These are phyloP conservation scores for Backusella luteola DNA, from an alignment of 192 early-diverging fungal species.

Conservation along the genomic window DNA sequence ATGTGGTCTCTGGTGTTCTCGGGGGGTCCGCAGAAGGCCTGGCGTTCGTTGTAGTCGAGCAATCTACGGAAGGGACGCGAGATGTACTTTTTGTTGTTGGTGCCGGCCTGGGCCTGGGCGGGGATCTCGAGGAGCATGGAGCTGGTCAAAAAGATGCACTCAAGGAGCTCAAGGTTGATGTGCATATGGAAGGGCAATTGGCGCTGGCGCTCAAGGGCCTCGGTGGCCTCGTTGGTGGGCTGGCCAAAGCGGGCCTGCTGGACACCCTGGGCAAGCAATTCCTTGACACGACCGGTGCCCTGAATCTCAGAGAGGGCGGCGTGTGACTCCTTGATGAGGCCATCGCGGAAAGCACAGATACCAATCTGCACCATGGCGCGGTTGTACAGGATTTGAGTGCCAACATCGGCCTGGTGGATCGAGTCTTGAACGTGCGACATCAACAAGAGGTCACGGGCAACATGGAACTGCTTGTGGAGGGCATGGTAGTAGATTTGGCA, in stretches of 20 bases:
- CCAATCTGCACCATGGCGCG: constrained; percentile 95
- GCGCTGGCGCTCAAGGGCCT: constrained; percentile 89
- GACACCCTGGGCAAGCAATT: constrained; percentile 87
- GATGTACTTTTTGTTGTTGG: constrained; percentile 69
- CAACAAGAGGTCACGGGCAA: constrained; percentile 92
- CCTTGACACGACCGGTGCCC: constrained; percentile 81
- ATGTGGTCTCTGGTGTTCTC: constrained; percentile 99
- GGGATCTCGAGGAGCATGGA: constrained; percentile 99
- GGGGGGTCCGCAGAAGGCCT: constrained; percentile 94
- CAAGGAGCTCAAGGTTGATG: constrained; percentile 97
- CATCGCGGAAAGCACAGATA: constrained; percentile 93
- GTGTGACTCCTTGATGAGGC: constrained; percentile 87
- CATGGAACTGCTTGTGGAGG: constrained; percentile 91
- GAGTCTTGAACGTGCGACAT: constrained; percentile 99
- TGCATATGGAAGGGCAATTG: constrained; percentile 99
- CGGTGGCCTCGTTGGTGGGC: constrained; percentile 75
- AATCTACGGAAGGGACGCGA: constrained; percentile 90
- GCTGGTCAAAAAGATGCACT: constrained; percentile 94
- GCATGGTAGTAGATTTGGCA: constrained; percentile 98
- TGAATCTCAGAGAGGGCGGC: constrained; percentile 87
- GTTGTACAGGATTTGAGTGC: constrained; percentile 95
- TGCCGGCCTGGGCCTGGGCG: constrained; percentile 79
- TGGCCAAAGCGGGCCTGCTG: constrained; percentile 70
- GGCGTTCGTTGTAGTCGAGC: constrained; percentile 94
- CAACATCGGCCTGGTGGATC: constrained; percentile 83